phyloP scores from a whole-genome alignment of 192 early-diverging fungal species.

The Irineochytrium annulatum region DNA sequence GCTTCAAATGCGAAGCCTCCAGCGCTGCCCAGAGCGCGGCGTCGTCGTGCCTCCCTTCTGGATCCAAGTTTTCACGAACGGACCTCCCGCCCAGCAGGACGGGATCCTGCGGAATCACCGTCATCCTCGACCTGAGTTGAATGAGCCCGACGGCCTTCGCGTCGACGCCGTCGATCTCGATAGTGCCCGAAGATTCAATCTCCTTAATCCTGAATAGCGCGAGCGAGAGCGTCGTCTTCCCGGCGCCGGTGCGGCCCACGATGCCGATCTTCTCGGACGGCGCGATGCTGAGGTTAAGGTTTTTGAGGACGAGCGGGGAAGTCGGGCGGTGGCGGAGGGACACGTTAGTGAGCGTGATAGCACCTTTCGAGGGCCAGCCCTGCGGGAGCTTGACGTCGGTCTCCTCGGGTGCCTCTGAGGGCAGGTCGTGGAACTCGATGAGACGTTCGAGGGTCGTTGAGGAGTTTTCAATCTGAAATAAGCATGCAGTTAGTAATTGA shows the following conservation, averaged over 20 bases:
- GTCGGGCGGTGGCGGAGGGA: slow-evolving; percentile 72
- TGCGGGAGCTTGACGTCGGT: slow-evolving; percentile 17
- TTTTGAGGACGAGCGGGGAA: slow-evolving; percentile 45
- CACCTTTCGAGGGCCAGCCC: slow-evolving; percentile 64
- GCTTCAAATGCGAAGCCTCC: slow-evolving; percentile 56
- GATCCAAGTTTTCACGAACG: slow-evolving; percentile 69
- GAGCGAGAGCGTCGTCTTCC: slow-evolving; percentile 54
- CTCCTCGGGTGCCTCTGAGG: slow-evolving; percentile 21
- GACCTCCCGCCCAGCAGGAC: slow-evolving; percentile 45
- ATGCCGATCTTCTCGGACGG: slow-evolving; percentile 40
- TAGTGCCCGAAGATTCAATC: slow-evolving; percentile 44
- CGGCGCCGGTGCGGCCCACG: slow-evolving; percentile 40
- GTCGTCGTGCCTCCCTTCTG: slow-evolving; percentile 36
- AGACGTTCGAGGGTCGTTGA: slow-evolving; percentile 31
- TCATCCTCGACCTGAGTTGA: slow-evolving; percentile 59
- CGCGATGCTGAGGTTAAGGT: slow-evolving; percentile 35
- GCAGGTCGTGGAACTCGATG: slow-evolving; percentile 28
- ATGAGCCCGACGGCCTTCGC: slow-evolving; percentile 59
- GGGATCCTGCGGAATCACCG: slow-evolving; percentile 88
- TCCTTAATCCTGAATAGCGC: slow-evolving; percentile 76
- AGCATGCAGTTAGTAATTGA: too few species aligned
- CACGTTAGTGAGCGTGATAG: slow-evolving; percentile 64
- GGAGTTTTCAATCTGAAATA: slow-evolving; percentile 47
- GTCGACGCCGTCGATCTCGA: slow-evolving; percentile 73
- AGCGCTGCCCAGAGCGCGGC: slow-evolving; percentile 67